Base-by-base conservation (phyloP, 768 basidiomycete species). In the Hygrocybe coccinea region DNA sequence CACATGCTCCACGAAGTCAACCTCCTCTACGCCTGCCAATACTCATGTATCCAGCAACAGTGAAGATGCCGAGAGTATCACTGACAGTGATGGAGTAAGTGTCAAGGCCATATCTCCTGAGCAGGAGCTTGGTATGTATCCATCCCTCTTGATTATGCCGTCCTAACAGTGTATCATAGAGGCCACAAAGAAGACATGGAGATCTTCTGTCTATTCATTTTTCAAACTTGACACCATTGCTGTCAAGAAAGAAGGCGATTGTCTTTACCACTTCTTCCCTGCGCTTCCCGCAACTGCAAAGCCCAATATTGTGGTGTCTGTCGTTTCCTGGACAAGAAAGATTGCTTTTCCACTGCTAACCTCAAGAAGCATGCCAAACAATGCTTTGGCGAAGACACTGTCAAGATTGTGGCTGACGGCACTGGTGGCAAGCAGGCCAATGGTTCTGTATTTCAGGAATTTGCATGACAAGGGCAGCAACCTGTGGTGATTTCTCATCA, bases 401-500 rank as follows among this genome's bases (percentile, higher is more conserved):
- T 71, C 33, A 39, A 15, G 8, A 39, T 35, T 33, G 21, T 52
- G 2, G 33, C 37, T 14, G 15, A 35, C 11, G 35, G 50, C 1
- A 52, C 22, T n/a, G 33, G 43, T 9, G 9, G 21, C 5, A 54
- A 67, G 37, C 55, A 65, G n/a, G 57, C 56, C 34, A 70, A 71
- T 5, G 69, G 64, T 0, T 51, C 63, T 0, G 57, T 54, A 5
- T 73, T 74, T 51, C 61, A 66, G 34, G 39, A 3, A 21, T 43
- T 43, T 43, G 39, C 39, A n/a, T 17, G 59, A 0, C 64, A 59
- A 5, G 65, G 64, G 0, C 68, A 67, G 48, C 65, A 65, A 1
- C 65, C 65, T n/a, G 61, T 70, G 0, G 66, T 63, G 0, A 74
- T 68, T 60, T 70, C 67, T 1, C 64, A 68, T 54, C 25, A 29